These are phyloP conservation scores for Beauveria varroae DNA, from an alignment of 2,329 filamentous ascomycete species.

Conservation along the genomic window DNA sequence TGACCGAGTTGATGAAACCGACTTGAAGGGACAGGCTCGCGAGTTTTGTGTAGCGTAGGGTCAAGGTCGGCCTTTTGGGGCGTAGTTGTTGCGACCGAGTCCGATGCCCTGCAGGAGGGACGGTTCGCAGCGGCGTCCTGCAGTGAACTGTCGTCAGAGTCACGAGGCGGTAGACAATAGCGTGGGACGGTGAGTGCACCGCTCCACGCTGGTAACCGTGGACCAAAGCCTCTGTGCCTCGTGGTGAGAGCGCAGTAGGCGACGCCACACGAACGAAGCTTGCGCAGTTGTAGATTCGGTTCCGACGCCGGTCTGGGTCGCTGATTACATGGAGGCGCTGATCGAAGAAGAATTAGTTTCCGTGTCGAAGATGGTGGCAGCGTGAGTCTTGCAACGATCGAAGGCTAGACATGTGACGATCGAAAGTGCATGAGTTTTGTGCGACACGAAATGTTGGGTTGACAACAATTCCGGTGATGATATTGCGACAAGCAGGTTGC, in stretches of 20 bases:
- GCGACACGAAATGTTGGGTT: not conserved
- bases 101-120: conserved; percentile 18
- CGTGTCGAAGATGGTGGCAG: not conserved
- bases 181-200: conserved; percentile 35
- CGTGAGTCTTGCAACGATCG: not conserved
- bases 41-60: conserved; percentile 10
- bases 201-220: conserved; percentile 26
- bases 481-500: not conserved
- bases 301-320: not conserved
- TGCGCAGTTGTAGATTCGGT: not conserved
- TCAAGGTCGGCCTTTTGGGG: conserved; percentile 11
- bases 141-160: conserved; percentile 15
- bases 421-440: not conserved
- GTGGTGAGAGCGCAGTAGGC: conserved; percentile 18
- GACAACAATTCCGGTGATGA: not conserved
- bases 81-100: not conserved
- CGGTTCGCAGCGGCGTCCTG: conserved; percentile 16
- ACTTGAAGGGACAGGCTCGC: not conserved
- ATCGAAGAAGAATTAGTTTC: not conserved
- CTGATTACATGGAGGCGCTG: conserved; percentile 10
- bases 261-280: conserved; percentile 17
- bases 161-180: conserved; percentile 17
- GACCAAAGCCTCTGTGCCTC: conserved; percentile 22
- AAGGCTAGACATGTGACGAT: not conserved
- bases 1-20: conserved; percentile 29